phyloP scores from a whole-genome alignment of 78 protist genomes.

The Dictyostelium firmibasis region DNA sequence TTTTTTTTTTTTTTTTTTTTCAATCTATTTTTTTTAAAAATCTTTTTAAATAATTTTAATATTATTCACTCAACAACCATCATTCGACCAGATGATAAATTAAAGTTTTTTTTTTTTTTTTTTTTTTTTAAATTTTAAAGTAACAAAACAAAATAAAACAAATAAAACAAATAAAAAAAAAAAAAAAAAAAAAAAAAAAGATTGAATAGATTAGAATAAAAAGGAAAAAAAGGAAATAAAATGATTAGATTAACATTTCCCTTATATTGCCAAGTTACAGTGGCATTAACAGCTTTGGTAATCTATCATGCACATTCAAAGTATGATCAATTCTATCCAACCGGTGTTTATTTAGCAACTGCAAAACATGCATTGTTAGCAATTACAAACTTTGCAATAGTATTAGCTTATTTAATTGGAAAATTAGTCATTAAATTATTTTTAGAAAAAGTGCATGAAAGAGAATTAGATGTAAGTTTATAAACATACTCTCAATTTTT shows the following conservation, averaged over 20 bases:
- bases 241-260: conserved; percentile 40
- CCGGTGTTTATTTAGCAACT: conserved; percentile 69
- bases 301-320: conserved; percentile 23
- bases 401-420: conserved; percentile 44
- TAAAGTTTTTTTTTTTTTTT: no score
- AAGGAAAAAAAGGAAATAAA: neutral
- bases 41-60: no score
- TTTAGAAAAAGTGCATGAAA: conserved; percentile 75
- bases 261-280: conserved; percentile 37
- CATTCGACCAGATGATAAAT: no score
- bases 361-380: conserved; percentile 35
- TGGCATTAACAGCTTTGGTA: conserved; percentile 33
- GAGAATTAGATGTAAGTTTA: conserved; percentile 76
- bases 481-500: neutral
- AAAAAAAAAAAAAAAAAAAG: neutral
- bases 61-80: neutral
- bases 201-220: neutral
- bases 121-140: no score
- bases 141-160: no score
- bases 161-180: neutral
- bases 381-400: conserved; percentile 68
- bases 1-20: no score
- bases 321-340: conserved; percentile 82
- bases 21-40: neutral
- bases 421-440: conserved; percentile 10